Evolutionary conservation across 1,139 yeast genomes (phyloP), one percentile per base, ranked within the genome.

Genomic region (Yamadazyma diospyri): DNA sequence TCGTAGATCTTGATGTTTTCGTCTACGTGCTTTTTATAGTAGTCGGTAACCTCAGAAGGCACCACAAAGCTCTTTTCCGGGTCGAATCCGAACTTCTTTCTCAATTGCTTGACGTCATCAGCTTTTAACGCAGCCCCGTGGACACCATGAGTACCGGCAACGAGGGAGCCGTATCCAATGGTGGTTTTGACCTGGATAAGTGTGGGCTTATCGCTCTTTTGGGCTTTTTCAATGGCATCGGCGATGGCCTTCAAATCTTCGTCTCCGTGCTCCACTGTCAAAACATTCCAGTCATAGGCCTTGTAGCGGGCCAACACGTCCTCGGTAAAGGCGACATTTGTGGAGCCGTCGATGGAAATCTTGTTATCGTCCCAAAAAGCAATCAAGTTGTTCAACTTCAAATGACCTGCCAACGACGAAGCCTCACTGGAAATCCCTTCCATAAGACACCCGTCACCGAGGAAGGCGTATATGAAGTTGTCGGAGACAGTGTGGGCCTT

Each of bases 371-470:
- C 98, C 81, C 94, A 94, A 69, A 92, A 81, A 38, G 94, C 88
- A 64, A 92, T 87, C 69, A 92, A 78, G 74, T 89, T 89, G 61
- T 88, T 87, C 62, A 92, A 81, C 72, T 87, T 77, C 64, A 92
- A 75, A 70, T 92, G 98, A 54, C 98, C 98, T 45, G 98, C 98
- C 45, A 89, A 69, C 27, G 98, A 92, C 51, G 77, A 75, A 33
- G 97, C 94, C 72, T 92, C 98, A 41, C 94, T 78, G 39, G 97
- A 78, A 46, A 92, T 87, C 76, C 98, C 98, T 73, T 92, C 98
- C 92, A 83, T 84, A 75, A 92, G 75, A 72, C 98, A 94, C 51
- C 98, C 98, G 55, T 92, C 98, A 68, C 98, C 98, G 45, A 87
- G 69, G 72, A 94, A 82, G 47, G 70, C 63, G 65, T 81, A 92